Base-by-base conservation (phyloP, 768 basidiomycete genomes). In the Suillus americanus region DNA sequence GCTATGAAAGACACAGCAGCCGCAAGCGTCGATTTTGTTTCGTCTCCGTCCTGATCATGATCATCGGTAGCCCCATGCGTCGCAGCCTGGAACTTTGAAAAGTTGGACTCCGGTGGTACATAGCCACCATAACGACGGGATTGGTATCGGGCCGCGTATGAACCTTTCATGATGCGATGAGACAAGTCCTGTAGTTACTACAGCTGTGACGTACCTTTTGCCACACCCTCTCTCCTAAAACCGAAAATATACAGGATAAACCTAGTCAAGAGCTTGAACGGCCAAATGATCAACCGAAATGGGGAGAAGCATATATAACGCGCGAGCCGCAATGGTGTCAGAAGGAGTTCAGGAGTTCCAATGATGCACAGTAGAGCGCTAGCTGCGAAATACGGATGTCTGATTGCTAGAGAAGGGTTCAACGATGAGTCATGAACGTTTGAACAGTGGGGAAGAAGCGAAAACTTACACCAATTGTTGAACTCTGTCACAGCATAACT, bases 41-140 rank as follows among this genome's bases (percentile, higher is more conserved):
- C 23, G 13, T 56, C 62, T 33, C 13, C 23, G 5, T 65, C 62
- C 23, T 55, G n/a, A 8, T 37, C 28, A 9, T 20, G 20, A 28
- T 25, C 25, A 13, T 54, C 35, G 10, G 41, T 40, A 9, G 65
- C 65, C 28, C 56, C 65, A 33, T 59, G 64, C 7, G 63, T 33
- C 33, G 0, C 33, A 5, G 33, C 64, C 59, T 64, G 65, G 5
- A 66, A 37, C 12, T 50, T 45, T 8, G 56, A 35, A 25, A 64
- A 66, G 20, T 13, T 5, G 2, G 65, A 66, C 23, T 51, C 12
- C 33, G 16, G 40, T 28, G 53, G 65, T 3, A 64, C 54, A 41
- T 64, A 54, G 16, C 56, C 63, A 23, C 63, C 64, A 50, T 66
- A 64, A 38, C 60, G 28, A 46, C 30, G 35, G 35, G 54, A 64